A percentile compares a stretch with the other conserved stretches of the same genome.
phyloP scores from a whole-genome alignment of 2,329 filamentous ascomycete genomes.

The Hymenoscyphus repandus region DNA sequence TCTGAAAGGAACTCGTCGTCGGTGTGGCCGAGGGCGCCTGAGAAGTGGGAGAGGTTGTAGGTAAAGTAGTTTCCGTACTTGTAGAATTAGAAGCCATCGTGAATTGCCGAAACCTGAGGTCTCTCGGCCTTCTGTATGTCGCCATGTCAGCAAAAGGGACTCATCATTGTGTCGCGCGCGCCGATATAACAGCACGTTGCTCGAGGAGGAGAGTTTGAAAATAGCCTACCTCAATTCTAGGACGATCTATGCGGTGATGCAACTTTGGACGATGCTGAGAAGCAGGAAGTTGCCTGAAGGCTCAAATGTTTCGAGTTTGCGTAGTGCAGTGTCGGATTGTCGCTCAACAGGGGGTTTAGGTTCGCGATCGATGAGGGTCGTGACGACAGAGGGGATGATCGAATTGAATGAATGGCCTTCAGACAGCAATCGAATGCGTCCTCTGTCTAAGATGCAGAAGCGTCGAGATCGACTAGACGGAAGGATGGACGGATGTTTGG shows the following conservation, averaged over 20 bases:
- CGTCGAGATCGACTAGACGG: not conserved
- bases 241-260: not conserved
- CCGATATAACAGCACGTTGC: constrained; percentile 2
- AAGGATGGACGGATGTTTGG: constrained; percentile 6
- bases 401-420: not conserved
- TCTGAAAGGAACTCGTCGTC: constrained; percentile 12
- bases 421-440: constrained; percentile 30
- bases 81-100: constrained; percentile 22
- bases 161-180: constrained; percentile 2
- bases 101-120: constrained; percentile 16
- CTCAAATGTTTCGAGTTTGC: constrained; percentile 18
- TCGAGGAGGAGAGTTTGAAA: not conserved
- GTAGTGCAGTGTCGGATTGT: constrained; percentile 15
- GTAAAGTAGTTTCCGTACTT: constrained; percentile 22
- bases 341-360: constrained; percentile 3
- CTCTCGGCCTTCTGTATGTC: constrained; percentile 16
- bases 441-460: constrained; percentile 15
- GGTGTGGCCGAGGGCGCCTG: constrained; percentile 14
- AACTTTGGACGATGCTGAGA: not conserved
- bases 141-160: constrained; percentile 22
- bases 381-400: constrained; percentile 6
- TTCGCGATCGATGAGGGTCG: not conserved
- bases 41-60: constrained; percentile 8
- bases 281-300: not conserved
- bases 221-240: constrained; percentile 16